Base-by-base conservation (phyloP, 148 eudicot genomes). In the Mesembryanthemum crystallinum region DNA sequence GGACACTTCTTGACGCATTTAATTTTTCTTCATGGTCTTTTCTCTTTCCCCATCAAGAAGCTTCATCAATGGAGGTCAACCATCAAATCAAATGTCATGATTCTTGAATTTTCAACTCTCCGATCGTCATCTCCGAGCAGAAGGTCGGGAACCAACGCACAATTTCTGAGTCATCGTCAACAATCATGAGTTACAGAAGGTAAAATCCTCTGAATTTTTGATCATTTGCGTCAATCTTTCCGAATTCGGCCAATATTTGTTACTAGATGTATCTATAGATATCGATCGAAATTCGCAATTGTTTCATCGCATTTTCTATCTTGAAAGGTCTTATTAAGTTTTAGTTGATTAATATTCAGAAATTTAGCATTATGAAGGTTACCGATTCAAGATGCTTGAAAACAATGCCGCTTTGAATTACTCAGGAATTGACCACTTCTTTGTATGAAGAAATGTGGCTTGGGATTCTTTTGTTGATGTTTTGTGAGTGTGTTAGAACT, bases 101-200 rank as follows among this genome's bases (percentile, higher is more conserved):
- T 42, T 62, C 63, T 69, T 29, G 18, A 62, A 37, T 12, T 29
- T 39, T 62, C 57, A 64, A 21, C 33, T 71, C 23, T 69, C 33
- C 12, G 32, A 33, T 77, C 29, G 21, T 13, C 47, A 25, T 47
- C 49, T 64, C 4, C 4, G 55, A 17, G 8, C 9, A 24, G 0
- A 20, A 29, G 21, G 0, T 29, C 8, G 1, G 12, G 21, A 28
- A 69, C 33, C 5, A 1, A n/a, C 42, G 25, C 27, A 18, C 7
- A 47, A 23, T 69, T 42, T 24, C 58, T 33, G 10, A 52, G 51
- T 51, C 28, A n/a, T 3, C 42, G 23, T 47, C 13, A 6, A 8
- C 12, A 47, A 70, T 61, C 52, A 77, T 77, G 80, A 77, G 75
- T 49, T 77, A 70, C 63, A 32, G 82, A 74, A 74, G 82, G 82